Evolutionary conservation across 75 land plant species (phyloP).

Genomic region (Selaginella moellendorffii): DNA sequence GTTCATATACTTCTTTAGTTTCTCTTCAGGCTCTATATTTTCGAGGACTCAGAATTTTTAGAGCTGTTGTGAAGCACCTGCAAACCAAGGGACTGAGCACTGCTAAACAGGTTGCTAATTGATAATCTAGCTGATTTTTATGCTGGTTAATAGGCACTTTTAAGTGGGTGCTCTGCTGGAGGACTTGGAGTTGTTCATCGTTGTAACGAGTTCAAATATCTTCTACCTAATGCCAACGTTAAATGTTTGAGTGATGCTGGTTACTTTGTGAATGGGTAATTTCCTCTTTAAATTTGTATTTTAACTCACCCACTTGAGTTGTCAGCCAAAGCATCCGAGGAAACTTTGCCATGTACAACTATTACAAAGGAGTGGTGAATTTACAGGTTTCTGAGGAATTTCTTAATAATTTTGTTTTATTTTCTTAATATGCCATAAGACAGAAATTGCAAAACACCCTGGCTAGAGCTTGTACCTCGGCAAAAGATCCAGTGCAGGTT

Average conservation of each 20-base stretch:
- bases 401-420: no score
- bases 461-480: not conserved
- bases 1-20: not conserved
- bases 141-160: conserved; percentile 40
- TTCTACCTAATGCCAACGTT: conserved; percentile 32
- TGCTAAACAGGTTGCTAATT: not conserved
- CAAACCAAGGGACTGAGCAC: not conserved
- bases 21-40: not conserved
- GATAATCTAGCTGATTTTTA: not conserved
- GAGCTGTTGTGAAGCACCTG: not conserved
- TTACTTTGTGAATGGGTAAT: conserved; percentile 62
- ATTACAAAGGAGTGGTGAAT: not conserved
- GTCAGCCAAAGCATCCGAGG: not conserved
- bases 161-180: conserved; percentile 96
- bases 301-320: not conserved
- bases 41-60: not conserved
- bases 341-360: not conserved
- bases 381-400: no score
- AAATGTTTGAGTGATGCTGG: conserved; percentile 91
- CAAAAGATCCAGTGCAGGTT: not conserved
- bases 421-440: no score
- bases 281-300: no score
- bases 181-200: conserved; percentile 72
- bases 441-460: not conserved
- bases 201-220: conserved; percentile 43